Evolutionary conservation across 2,329 filamentous ascomycete species (phyloP).

Genomic region (Fusarium torulosum): DNA sequence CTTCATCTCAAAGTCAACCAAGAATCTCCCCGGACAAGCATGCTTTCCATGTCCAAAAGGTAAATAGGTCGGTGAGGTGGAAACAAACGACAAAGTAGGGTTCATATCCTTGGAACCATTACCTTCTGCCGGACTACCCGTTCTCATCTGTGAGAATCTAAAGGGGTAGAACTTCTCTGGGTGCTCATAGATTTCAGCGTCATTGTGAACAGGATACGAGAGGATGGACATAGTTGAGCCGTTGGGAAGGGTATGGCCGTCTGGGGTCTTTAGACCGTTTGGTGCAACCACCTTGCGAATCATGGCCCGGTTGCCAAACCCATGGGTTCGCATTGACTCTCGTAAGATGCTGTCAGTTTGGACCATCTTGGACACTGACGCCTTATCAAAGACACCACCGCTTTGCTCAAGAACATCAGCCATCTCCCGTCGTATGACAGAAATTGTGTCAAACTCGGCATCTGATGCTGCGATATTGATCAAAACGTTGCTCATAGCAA

Average conservation of each 20-base stretch:
- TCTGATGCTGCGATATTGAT: constrained; percentile 55
- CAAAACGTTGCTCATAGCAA: constrained; percentile 57
- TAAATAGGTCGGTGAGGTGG: constrained; percentile 43
- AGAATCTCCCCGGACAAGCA: constrained; percentile 50
- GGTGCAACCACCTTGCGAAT: constrained; percentile 48
- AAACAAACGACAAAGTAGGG: constrained; percentile 22
- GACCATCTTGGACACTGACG: constrained; percentile 52
- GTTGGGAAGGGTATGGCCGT: constrained; percentile 50
- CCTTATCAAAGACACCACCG: constrained; percentile 54
- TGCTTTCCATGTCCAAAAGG: constrained; percentile 54
- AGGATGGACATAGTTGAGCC: constrained; percentile 53
- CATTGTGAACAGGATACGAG: constrained; percentile 48
- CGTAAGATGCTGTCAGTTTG: constrained; percentile 57
- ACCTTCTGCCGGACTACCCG: constrained; percentile 14
- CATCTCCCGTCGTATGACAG: constrained; percentile 55
- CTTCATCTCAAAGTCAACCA: constrained; percentile 51
- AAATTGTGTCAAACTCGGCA: constrained; percentile 53
- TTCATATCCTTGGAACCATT: constrained; percentile 2
- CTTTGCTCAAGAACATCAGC: constrained; percentile 45
- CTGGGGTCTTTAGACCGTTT: constrained; percentile 49
- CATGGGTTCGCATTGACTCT: constrained; percentile 57
- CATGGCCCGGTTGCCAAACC: constrained; percentile 48
- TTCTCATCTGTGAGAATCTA: constrained; percentile 55
- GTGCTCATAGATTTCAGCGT: constrained; percentile 51
- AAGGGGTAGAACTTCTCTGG: constrained; percentile 57